These are phyloP conservation scores for Tolypocladium capitatum DNA, from an alignment of 2,329 filamentous ascomycete species.

Conservation along the genomic window DNA sequence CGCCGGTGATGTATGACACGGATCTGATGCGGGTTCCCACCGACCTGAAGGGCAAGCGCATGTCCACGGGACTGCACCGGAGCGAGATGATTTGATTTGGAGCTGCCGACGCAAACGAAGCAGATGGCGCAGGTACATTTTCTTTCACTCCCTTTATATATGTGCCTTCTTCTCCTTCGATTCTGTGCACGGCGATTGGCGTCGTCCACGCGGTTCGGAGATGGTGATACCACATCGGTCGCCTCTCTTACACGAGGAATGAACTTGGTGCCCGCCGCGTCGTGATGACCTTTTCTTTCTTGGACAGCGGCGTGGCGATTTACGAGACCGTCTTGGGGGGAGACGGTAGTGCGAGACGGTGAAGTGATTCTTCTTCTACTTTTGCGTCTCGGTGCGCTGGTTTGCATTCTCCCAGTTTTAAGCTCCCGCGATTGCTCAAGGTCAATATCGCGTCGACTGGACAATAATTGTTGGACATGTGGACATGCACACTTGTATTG, in stretches of 20 bases:
- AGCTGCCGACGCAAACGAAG: neutral
- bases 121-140: neutral
- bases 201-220: neutral
- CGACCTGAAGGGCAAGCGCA: conserved; percentile 21
- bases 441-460: neutral
- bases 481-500: neutral
- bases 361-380: neutral
- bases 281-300: neutral
- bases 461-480: neutral
- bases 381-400: conserved; percentile 1
- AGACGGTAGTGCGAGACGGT: neutral
- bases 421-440: neutral
- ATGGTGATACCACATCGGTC: neutral
- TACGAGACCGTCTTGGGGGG: neutral
- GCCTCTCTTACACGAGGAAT: neutral
- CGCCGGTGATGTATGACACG: conserved; percentile 25
- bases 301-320: neutral
- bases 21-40: conserved; percentile 20
- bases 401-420: neutral
- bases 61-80: conserved; percentile 36
- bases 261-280: neutral
- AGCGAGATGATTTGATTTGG: conserved; percentile 40
- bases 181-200: neutral
- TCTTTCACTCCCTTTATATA: neutral
- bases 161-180: neutral